These are phyloP conservation scores for Pyricularia sp. DNA, from an alignment of 2,329 filamentous ascomycete species.

Conservation along the genomic window DNA sequence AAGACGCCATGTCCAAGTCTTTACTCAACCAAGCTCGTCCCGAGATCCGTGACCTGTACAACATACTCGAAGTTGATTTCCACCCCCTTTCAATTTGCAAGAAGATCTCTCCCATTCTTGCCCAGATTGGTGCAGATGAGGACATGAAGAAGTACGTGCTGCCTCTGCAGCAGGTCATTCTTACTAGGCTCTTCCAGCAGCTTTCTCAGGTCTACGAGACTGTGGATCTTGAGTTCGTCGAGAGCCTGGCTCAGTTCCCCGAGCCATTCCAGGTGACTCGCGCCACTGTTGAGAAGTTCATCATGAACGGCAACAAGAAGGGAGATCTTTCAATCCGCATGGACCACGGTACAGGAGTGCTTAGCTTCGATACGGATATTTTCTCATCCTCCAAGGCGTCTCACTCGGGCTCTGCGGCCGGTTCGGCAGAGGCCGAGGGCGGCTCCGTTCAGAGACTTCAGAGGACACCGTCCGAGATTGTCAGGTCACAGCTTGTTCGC, in stretches of 20 bases:
- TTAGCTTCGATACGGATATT: constrained; percentile 96
- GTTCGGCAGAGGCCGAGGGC: constrained; percentile 78
- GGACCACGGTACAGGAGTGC: constrained; percentile 86
- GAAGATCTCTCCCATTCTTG: constrained; percentile 94
- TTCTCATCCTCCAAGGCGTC: constrained; percentile 94
- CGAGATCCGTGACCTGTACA: constrained; percentile 95
- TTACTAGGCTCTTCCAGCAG: constrained; percentile 97
- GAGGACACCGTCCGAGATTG: constrained; percentile 95
- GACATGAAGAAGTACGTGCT: constrained; percentile 97
- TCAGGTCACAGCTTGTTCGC: constrained; percentile 86
- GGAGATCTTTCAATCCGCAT: constrained; percentile 93
- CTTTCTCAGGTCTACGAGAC: constrained; percentile 98
- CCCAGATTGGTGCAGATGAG: constrained; percentile 83
- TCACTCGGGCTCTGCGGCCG: constrained; percentile 72
- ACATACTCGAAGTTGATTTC: constrained; percentile 98
- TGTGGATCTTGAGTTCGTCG: constrained; percentile 87
- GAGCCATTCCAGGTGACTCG: constrained; percentile 90
- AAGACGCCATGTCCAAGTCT: constrained; percentile 90
- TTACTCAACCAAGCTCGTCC: constrained; percentile 85
- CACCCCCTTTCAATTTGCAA: constrained; percentile 97
- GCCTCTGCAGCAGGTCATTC: constrained; percentile 95
- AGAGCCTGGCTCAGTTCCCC: constrained; percentile 89
- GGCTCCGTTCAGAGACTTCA: constrained; percentile 89
- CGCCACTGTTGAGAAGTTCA: constrained; percentile 96
- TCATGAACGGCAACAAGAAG: constrained; percentile 99